Evolutionary conservation across 2,329 filamentous ascomycete genomes (phyloP).

Genomic region (Fusarium phyllophilum): DNA sequence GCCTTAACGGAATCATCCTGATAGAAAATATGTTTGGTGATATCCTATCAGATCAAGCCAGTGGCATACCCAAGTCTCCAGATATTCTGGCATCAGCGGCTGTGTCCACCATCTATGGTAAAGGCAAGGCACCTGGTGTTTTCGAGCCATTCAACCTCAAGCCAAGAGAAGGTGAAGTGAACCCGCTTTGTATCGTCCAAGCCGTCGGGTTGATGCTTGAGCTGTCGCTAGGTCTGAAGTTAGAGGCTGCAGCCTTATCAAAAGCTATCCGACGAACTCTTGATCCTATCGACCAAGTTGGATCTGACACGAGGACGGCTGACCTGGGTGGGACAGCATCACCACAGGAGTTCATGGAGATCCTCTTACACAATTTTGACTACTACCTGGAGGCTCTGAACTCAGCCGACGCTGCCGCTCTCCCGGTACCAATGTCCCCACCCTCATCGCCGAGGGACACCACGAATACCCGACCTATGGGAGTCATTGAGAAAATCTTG

Average conservation of each 20-base stretch:
- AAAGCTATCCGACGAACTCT: conserved; percentile 25
- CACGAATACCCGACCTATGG: not conserved
- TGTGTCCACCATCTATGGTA: not conserved
- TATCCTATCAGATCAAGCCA: conserved; percentile 41
- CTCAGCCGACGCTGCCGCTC: not conserved
- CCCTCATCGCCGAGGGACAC: fast-evolving
- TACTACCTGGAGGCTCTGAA: not conserved
- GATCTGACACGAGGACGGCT: conserved; percentile 4
- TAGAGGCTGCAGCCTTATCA: conserved; percentile 9
- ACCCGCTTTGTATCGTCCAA: conserved; percentile 17
- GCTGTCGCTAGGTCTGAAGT: not conserved
- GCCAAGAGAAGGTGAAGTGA: not conserved
- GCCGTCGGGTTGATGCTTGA: conserved; percentile 21
- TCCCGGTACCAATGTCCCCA: not conserved
- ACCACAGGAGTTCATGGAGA: not conserved
- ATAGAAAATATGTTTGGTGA: conserved; percentile 43
- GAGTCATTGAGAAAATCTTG: not conserved
- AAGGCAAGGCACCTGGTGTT: not conserved
- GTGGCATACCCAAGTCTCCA: conserved; percentile 22
- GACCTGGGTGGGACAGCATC: conserved; percentile 38
- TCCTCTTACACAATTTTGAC: not conserved
- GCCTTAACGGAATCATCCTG: conserved; percentile 40
- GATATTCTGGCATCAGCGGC: conserved; percentile 21
- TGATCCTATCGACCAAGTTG: conserved; percentile 24
- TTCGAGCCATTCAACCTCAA: conserved; percentile 30